A percentile compares a stretch with the other conserved stretches of the same genome.
Conservation (phyloP, 345 rosid genomes). For the Boechera retrofracta region DNA sequence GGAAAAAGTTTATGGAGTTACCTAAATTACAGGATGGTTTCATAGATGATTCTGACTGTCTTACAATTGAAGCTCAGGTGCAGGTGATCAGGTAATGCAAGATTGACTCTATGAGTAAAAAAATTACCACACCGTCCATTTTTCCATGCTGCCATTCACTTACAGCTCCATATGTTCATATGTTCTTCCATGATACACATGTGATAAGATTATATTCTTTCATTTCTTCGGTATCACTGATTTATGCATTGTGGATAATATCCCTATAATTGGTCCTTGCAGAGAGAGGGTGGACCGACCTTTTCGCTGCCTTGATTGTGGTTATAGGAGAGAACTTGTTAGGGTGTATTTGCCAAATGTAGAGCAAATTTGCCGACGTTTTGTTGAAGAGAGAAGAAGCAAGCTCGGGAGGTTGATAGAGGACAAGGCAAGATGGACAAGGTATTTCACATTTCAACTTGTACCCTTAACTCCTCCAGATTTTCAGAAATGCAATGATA, state of each 20-base stretch:
- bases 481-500: slow-evolving; percentile 13
- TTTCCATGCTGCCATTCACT: slow-evolving; percentile 17
- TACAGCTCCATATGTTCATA: slow-evolving; percentile 14
- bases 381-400: slow-evolving; percentile 85
- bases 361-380: slow-evolving; percentile 86
- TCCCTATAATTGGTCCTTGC: slow-evolving; percentile 30
- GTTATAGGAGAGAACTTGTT: slow-evolving; percentile 92
- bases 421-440: slow-evolving; percentile 92
- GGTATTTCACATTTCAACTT: slow-evolving; percentile 54
- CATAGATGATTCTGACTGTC: slow-evolving; percentile 78
- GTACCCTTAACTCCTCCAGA: slow-evolving; percentile 13
- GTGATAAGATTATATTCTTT: not conserved
- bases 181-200: not conserved
- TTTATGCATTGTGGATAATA: slow-evolving; percentile 9
- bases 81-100: slow-evolving; percentile 85
- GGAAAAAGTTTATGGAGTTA: slow-evolving; percentile 99
- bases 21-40: slow-evolving; percentile 88
- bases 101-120: not conserved
- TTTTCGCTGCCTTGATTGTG: slow-evolving; percentile 94
- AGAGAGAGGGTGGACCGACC: slow-evolving; percentile 96
- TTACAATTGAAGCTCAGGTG: slow-evolving; percentile 94
- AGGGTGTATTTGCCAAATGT: slow-evolving; percentile 90
- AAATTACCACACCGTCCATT: not conserved
- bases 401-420: slow-evolving; percentile 84
- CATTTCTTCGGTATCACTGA: slow-evolving; percentile 6